Evolutionary conservation across 352 stramenopile genomes (phyloP), one percentile per base, ranked within the genome.

Genomic region (Phytopythium kandeliae): DNA sequence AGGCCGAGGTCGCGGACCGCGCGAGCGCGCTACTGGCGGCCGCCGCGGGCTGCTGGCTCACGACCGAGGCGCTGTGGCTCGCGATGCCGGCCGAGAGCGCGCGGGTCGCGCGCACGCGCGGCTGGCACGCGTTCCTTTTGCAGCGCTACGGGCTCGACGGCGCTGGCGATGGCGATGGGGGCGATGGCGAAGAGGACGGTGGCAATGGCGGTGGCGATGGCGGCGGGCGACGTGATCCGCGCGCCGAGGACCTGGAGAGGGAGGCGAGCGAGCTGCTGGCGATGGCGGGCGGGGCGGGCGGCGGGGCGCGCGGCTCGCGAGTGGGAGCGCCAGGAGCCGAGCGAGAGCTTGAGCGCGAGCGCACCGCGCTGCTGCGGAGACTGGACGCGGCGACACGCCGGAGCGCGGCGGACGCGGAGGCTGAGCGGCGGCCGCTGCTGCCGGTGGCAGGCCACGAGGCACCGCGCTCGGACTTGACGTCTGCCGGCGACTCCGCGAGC

Each of bases 111-210:
- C 65, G 68, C 38, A 55, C 58, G 9, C 51, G 57, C 10, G 62
- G 57, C 12, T 69, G 74, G 1, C 76, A 78, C 30, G 38, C 47
- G 2, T 85, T 79, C 33, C 34, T 83, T 0, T 43, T 74, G 0
- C 67, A 81, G 41, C 71, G 71, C 16, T 85, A 82, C 56, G 19
- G 26, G 25, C 69, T 85, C 40, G 66, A 66, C 17, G 57, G 59
- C 4, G 47, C 45, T 17, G 45, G 65, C 22, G 48, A 57, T 33
- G 21, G 51, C 24, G 48, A 49, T 4, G 60, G 33, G 16, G n/a
- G n/a, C n/a, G n/a, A n/a, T n/a, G n/a, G n/a, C n/a, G n/a, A n/a
- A 16, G 66, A 66, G 15, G 57, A 61, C 4, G 47, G 46, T 17
- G 45, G 65, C 22, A 45, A 57, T 33, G 21, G 51, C 24, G 48